Evolutionary conservation across 2,329 filamentous ascomycete species (phyloP).

Genomic region (Penicillium psychrosexuale): DNA sequence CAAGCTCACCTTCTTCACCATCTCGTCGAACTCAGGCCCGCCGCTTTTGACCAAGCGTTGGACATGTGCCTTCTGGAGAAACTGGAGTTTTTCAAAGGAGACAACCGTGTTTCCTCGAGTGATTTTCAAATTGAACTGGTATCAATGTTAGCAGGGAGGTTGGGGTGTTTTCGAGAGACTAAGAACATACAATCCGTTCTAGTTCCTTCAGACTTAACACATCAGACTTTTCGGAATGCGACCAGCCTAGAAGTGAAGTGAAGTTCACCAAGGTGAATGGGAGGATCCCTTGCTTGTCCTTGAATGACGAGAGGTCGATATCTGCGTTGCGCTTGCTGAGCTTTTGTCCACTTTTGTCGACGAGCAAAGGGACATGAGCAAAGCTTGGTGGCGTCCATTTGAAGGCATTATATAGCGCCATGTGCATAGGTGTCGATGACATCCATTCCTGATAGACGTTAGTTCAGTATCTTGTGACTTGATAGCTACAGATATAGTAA

Average conservation of each 20-base stretch:
- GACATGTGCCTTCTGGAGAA: conserved; percentile 72
- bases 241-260: conserved; percentile 81
- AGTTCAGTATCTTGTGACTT: neutral
- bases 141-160: conserved; percentile 22
- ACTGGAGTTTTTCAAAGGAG: conserved; percentile 73
- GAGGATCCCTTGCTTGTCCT: conserved; percentile 57
- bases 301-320: conserved; percentile 58
- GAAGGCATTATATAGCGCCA: conserved; percentile 72
- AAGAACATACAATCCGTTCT: conserved; percentile 58
- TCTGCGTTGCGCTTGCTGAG: conserved; percentile 81
- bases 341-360: conserved; percentile 67
- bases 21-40: conserved; percentile 42
- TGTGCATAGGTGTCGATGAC: conserved; percentile 79
- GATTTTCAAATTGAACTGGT: conserved; percentile 77
- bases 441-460: conserved; percentile 73
- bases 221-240: conserved; percentile 64
- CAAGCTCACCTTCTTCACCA: conserved; percentile 38
- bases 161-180: neutral
- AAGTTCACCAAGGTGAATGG: conserved; percentile 73
- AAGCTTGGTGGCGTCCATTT: conserved; percentile 71
- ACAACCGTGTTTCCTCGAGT: conserved; percentile 88
- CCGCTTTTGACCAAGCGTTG: conserved; percentile 46
- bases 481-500: neutral
- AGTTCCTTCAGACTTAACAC: conserved; percentile 69
- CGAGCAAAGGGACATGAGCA: conserved; percentile 74